Evolutionary conservation across 2,329 filamentous ascomycete species (phyloP), one percentile per base, ranked within the genome.

Genomic region (Aspergillus proliferans): DNA sequence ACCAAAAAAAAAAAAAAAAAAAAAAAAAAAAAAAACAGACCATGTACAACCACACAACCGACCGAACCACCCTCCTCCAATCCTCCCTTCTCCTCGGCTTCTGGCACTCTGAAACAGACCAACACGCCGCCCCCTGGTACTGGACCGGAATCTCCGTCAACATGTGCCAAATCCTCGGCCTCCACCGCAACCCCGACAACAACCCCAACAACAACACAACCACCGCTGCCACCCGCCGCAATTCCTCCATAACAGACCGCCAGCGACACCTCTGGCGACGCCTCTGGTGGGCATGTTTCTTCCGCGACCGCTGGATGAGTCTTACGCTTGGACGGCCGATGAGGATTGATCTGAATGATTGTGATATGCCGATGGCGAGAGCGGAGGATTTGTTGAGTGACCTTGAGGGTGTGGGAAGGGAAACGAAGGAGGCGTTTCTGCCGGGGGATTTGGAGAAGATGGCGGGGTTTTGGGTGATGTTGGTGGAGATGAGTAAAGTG

Each of bases 111-210:
- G 66, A 72, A 34, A 59, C 66, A 0, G 68, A 74, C 43, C 70
- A 75, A 44, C 64, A 71, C 10, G 65, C 62, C 7, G 68, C 72
- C 8, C 66, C 72, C 0, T 76, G 72, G 72, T 71, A 75, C 47
- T 76, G 73, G 72, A 70, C 67, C 3, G 71, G 73, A n/a, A 63
- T 71, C 21, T 71, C 73, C 4, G 69, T 75, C 45, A 66, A 61
- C 24, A 62, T 75, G 2, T 70, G 67, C 14, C 72, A 75, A 24
- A 70, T 68, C 3, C 63, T 74, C 2, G 73, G 74, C 0, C 59
- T 76, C 0, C 71, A 76, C 53, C 67, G 67, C 45, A 55, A 53
- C 26, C 62, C 62, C 0, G 52, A 57, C 38, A 34, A 38, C 3
- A 44, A 47, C 10, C 45, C 38, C 22, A 55, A 52, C 28, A 61